Base-by-base conservation (phyloP, 2,329 filamentous ascomycete species). In the Aureobasidium subglaciale region DNA sequence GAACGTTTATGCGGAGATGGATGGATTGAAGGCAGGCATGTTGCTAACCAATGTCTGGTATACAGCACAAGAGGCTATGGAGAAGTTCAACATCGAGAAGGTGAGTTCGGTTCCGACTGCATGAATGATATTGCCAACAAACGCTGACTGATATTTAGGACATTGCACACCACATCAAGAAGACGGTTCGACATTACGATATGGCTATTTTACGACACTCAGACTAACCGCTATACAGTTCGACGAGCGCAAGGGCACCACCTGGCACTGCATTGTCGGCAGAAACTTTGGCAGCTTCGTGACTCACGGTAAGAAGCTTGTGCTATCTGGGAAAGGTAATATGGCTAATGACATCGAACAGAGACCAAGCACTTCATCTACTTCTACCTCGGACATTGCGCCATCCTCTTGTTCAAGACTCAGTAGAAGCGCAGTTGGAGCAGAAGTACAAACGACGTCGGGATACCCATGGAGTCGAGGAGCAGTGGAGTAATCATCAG, bases 331-430 rank as follows among this genome's bases (percentile, higher is more conserved):
- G 41, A 18, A 24, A 25, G n/a, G 30, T 24, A 20, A 20, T 20
- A 38, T 55, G 67, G 41, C 67, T 68, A 27, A 41, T 10, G 30
- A 68, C 46, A 5, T 4, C 27, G 3, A 8, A 38, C 76, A 96
- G 93, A 97, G 74, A 97, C 93, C 25, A 97, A 97, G 78, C 93
- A 99, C 75, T 99, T 99, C 78, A 96, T 99, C 72, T 99, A 99
- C 78, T 99, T 99, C 78, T 99, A 99, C 78, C 87, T 99, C 58
- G 93, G 93, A 55, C 93, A 97, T 79, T 96, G 90, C 73, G 93
- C 93, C 58, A 97, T 99, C 70, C 82, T 99, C 56, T 85, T 99
- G 53, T 99, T 97, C 84, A 99, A 99, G 82, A 99, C 93, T 37
- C 92, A 96, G 83, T 97, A 84, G 69, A 30, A 24, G 41, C 29